Conservation (phyloP, 2,329 filamentous ascomycete genomes). For the Venturia oleaginea region DNA sequence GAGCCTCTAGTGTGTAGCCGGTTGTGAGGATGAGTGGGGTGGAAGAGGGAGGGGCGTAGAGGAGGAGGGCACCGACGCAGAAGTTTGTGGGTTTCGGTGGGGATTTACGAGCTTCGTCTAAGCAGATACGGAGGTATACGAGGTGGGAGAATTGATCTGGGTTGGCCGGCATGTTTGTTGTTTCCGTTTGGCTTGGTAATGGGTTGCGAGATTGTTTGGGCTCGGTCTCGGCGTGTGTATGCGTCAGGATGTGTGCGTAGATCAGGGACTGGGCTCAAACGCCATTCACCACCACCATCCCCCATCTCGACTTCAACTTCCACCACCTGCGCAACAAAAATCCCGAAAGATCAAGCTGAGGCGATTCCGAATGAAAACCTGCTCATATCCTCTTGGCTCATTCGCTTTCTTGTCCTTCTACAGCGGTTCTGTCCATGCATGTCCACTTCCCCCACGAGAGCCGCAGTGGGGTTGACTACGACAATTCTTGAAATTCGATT, state of each 20-base stretch:
- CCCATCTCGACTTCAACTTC: background rate
- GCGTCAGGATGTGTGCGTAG: background rate
- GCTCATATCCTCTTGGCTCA: too few species aligned
- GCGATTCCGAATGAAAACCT: too few species aligned
- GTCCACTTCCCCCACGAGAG: background rate
- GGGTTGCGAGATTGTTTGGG: background rate
- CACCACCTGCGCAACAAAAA: too few species aligned
- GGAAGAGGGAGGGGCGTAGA: background rate
- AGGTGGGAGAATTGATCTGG: slow-evolving; percentile 13
- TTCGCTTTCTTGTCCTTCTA: too few species aligned
- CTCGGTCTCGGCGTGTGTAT: background rate
- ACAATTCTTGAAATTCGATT: background rate
- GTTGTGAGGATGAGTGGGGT: slow-evolving; percentile 58
- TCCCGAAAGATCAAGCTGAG: too few species aligned
- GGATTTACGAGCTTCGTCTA: slow-evolving; percentile 68
- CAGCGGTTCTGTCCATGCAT: too few species aligned
- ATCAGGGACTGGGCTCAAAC: background rate
- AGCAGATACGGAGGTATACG: slow-evolving; percentile 58
- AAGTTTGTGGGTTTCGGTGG: slow-evolving; percentile 87
- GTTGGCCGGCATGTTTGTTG: background rate
- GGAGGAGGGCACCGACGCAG: slow-evolving; percentile 82
- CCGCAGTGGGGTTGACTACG: too few species aligned
- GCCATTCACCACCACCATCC: too few species aligned
- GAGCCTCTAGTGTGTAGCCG: slow-evolving; percentile 83
- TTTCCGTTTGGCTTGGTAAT: background rate